Evolutionary conservation across 305 asterid genomes (phyloP).

Genomic region (Lippia alba): DNA sequence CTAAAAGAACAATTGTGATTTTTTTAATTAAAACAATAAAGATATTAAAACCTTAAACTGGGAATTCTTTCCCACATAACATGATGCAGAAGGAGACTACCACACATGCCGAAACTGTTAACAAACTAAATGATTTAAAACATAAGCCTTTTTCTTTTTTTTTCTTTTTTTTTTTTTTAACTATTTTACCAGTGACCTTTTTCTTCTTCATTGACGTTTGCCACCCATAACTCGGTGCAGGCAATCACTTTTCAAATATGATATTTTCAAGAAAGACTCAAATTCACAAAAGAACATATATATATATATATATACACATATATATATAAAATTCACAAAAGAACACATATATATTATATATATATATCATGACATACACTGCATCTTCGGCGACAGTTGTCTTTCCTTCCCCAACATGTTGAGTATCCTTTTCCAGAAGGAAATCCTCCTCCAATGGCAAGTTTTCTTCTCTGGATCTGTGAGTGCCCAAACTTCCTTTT

Average conservation of each 20-base stretch:
- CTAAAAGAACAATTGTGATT: background rate
- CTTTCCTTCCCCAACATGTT: slow-evolving; percentile 39
- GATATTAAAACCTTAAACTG: background rate
- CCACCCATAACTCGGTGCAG: slow-evolving; percentile 1
- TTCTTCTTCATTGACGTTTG: background rate
- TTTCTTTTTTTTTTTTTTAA: background rate
- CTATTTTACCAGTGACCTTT: too few relatives aligned
- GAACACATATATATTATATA: slow-evolving; percentile 11
- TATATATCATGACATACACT: slow-evolving; percentile 42
- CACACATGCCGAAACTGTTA: background rate
- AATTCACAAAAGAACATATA: slow-evolving; percentile 1
- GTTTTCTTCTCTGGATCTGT: slow-evolving; percentile 37
- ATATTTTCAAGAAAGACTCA: background rate
- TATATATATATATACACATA: slow-evolving; percentile 39
- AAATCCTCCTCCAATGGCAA: slow-evolving; percentile 40
- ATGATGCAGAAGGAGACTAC: background rate
- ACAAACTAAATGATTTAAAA: background rate
- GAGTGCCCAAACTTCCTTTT: slow-evolving; percentile 31
- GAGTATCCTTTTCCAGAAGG: slow-evolving; percentile 47
- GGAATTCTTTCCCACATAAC: background rate
- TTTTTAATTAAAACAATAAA: background rate
- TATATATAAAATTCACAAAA: slow-evolving; percentile 13
- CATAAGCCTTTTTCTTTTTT: background rate
- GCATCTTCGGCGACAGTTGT: slow-evolving; percentile 38
- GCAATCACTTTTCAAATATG: background rate